Evolutionary conservation across 2,329 filamentous ascomycete species (phyloP).

Genomic region (Phialophora expanda): DNA sequence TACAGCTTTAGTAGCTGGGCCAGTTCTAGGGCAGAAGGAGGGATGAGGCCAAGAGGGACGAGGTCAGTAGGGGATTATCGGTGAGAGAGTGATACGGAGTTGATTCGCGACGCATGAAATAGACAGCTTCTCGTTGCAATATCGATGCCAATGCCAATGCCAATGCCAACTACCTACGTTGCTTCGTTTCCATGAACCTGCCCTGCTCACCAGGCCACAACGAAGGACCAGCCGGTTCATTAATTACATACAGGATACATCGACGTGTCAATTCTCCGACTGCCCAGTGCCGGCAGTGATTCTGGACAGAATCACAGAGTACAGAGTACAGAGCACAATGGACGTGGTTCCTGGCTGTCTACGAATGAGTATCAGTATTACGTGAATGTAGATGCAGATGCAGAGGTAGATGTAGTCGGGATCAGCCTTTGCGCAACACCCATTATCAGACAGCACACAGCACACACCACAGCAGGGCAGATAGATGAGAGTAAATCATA

Average conservation of each 20-base stretch:
- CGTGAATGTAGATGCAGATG: not conserved
- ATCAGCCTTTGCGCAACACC: no score
- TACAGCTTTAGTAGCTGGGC: constrained; percentile 40
- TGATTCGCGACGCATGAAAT: not conserved
- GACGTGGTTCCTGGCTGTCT: no score
- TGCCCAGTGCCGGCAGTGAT: no score
- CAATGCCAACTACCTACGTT: no score
- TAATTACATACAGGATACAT: not conserved
- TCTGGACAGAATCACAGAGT: no score
- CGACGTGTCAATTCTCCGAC: not conserved
- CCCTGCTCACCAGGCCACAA: not conserved
- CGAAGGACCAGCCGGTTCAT: not conserved
- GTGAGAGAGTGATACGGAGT: not conserved
- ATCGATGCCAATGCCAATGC: no score
- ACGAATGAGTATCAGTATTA: no score
- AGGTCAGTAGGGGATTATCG: not conserved
- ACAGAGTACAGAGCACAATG: no score
- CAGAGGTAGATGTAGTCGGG: no score
- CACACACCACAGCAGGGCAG: not conserved
- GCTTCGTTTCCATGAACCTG: not conserved
- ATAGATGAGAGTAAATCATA: no score
- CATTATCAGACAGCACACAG: no score
- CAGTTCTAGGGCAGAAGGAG: constrained; percentile 2
- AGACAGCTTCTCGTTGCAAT: no score
- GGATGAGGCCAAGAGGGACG: not conserved